phyloP scores from a whole-genome alignment of 106 monocot genomes.

The Agapanthus africanus region DNA sequence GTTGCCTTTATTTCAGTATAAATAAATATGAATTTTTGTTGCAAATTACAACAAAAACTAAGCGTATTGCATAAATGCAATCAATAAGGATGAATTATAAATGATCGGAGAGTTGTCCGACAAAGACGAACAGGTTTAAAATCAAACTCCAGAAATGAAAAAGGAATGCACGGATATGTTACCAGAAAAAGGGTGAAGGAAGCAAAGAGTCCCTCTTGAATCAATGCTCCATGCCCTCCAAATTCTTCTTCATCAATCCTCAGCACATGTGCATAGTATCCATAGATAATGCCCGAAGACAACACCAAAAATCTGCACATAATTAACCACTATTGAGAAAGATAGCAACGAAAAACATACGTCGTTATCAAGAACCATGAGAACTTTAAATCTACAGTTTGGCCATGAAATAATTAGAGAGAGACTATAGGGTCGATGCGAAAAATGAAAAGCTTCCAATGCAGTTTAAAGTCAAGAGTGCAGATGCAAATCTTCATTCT shows the following conservation, averaged over 20 bases:
- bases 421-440: no score
- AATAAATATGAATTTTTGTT: background rate
- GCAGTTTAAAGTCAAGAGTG: no score
- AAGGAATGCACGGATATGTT: slow-evolving; percentile 7
- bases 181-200: slow-evolving; percentile 93
- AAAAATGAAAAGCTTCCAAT: no score
- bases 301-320: slow-evolving; percentile 60
- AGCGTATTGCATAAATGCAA: background rate
- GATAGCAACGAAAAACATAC: no score
- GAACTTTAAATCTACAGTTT: no score
- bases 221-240: slow-evolving; percentile 75
- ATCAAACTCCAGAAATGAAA: background rate
- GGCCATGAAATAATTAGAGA: no score
- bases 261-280: slow-evolving; percentile 64
- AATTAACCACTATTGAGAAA: no score
- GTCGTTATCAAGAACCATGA: no score
- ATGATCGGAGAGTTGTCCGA: background rate
- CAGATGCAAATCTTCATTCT: no score
- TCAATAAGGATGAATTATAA: background rate
- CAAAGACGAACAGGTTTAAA: background rate
- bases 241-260: slow-evolving; percentile 90
- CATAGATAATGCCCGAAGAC: slow-evolving; percentile 68
- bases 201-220: slow-evolving; percentile 94
- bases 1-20: background rate
- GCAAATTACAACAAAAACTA: background rate